phyloP scores from a whole-genome alignment of 441 rosid species.

The Mallotus japonicus region DNA sequence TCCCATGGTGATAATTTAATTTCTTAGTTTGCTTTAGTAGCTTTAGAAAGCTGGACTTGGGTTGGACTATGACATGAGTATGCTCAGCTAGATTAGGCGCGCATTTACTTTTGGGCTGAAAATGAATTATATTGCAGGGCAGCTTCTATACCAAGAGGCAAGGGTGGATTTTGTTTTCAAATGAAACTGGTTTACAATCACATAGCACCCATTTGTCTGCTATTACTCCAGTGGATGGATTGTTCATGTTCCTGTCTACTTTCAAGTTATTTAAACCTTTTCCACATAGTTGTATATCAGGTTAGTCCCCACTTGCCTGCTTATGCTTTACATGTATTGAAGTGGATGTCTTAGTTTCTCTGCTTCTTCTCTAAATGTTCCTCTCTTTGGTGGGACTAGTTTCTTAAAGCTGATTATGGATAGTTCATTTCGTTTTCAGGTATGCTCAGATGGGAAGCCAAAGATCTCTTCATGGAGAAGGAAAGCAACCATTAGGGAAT shows the following conservation, averaged over 20 bases:
- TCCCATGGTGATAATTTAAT: no score
- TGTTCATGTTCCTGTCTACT: conserved; percentile 45
- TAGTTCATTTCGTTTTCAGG: conserved; percentile 30
- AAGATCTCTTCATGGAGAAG: conserved; percentile 43
- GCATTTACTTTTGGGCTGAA: not conserved
- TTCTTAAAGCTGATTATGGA: conserved; percentile 1
- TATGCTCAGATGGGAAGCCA: conserved; percentile 43
- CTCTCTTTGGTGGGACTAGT: not conserved
- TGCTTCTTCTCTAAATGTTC: not conserved
- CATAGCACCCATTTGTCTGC: conserved; percentile 44
- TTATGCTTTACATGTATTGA: not conserved
- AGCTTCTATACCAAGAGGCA: conserved; percentile 45
- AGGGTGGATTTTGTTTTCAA: conserved; percentile 39
- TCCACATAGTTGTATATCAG: conserved; percentile 48
- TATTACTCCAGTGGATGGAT: conserved; percentile 56
- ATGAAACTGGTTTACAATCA: conserved; percentile 51
- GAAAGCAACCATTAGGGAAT: conserved; percentile 73
- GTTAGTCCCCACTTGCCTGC: conserved; percentile 28
- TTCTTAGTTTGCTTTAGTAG: not conserved
- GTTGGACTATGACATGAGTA: not conserved
- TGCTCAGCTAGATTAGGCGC: not conserved
- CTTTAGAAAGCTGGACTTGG: not conserved
- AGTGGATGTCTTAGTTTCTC: conserved; percentile 1
- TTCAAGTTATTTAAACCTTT: conserved; percentile 45
- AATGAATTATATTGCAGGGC: conserved; percentile 35